Conservation (phyloP, 768 basidiomycete genomes). For the Neoboletus magnificus region DNA sequence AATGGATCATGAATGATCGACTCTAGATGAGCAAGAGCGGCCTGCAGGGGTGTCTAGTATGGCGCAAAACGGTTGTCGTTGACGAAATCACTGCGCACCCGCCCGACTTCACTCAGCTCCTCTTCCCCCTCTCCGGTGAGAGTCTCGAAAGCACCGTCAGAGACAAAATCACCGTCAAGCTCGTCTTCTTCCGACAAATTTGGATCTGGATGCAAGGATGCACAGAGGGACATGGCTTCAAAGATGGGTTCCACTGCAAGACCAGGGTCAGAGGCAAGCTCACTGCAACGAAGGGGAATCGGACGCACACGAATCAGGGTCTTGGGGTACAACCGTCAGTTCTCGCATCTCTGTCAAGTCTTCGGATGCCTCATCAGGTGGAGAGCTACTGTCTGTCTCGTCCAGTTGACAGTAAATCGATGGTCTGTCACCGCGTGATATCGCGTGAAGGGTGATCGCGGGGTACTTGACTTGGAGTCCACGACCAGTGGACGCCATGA, state of each 20-base stretch:
- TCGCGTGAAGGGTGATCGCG: constrained; percentile 88
- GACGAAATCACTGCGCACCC: constrained; percentile 89
- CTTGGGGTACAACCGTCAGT: constrained; percentile 68
- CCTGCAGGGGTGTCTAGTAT: constrained; percentile 74
- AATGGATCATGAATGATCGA: constrained; percentile 68
- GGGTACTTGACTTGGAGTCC: constrained; percentile 89
- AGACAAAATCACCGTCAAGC: constrained; percentile 54
- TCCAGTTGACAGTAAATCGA: constrained; percentile 95
- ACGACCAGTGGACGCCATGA: constrained; percentile 63
- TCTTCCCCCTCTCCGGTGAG: constrained; percentile 58
- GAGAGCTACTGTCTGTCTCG: constrained; percentile 42
- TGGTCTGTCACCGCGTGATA: constrained; percentile 64
- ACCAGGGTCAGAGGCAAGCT: neutral
- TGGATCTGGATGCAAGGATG: constrained; percentile 79
- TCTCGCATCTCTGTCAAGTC: constrained; percentile 67
- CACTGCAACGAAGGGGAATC: neutral
- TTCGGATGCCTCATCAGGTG: constrained; percentile 34
- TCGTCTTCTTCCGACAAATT: constrained; percentile 41
- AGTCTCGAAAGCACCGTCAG: constrained; percentile 43
- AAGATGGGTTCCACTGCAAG: constrained; percentile 77
- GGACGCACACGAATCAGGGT: constrained; percentile 55
- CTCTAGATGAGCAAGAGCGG: constrained; percentile 78
- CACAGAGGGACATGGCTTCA: constrained; percentile 80
- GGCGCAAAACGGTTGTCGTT: constrained; percentile 76
- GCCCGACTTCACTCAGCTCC: constrained; percentile 83